These are phyloP conservation scores for Arabidopsis arenosa DNA, from an alignment of 345 rosid species.

Conservation along the genomic window DNA sequence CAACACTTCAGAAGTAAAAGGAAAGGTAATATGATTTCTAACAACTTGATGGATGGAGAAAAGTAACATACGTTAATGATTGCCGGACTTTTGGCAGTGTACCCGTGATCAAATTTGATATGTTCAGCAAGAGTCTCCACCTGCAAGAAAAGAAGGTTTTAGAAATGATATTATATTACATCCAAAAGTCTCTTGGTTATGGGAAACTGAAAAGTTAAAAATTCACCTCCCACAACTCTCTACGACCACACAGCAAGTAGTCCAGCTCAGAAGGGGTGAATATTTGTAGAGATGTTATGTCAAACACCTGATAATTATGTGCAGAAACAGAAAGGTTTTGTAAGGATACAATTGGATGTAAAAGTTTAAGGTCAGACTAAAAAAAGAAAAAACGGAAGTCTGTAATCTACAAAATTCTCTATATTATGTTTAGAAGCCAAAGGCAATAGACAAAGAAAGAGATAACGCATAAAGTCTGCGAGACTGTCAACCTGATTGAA, in stretches of 20 bases:
- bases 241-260: conserved; percentile 92
- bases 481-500: conserved; percentile 79
- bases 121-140: conserved; percentile 87
- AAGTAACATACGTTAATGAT: conserved; percentile 65
- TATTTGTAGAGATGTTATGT: conserved; percentile 86
- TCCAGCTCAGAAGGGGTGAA: conserved; percentile 90
- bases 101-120: conserved; percentile 98
- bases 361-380: conserved; percentile 4
- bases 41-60: not conserved
- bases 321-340: not conserved
- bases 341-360: not conserved
- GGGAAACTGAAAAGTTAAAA: conserved; percentile 1
- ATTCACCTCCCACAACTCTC: conserved; percentile 97
- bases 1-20: conserved; percentile 10
- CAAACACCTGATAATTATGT: conserved; percentile 74
- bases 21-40: not conserved
- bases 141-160: conserved; percentile 51
- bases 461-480: not conserved
- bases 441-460: conserved; percentile 10
- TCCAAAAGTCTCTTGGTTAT: not conserved
- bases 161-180: not conserved
- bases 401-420: conserved; percentile 4
- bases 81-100: conserved; percentile 95
- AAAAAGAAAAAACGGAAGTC: not conserved
- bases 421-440: conserved; percentile 6